Evolutionary conservation across 2,329 filamentous ascomycete species (phyloP).

Genomic region (Calonectria fujianensis): DNA sequence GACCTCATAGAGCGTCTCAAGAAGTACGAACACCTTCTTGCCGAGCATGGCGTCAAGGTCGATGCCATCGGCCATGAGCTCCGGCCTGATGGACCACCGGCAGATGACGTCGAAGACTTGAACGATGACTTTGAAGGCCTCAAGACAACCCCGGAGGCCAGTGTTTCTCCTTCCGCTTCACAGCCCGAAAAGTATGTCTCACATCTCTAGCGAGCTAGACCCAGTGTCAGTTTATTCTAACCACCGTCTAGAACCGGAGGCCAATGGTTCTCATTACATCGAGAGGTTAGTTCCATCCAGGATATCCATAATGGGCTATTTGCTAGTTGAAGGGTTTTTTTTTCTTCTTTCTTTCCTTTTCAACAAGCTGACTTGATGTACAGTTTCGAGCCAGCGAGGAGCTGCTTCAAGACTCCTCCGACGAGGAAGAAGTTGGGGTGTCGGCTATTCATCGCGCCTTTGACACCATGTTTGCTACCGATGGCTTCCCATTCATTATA

Average conservation of each 20-base stretch:
- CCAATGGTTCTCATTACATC: slow-evolving; percentile 71
- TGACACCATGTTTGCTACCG: slow-evolving; percentile 75
- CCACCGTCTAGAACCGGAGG: slow-evolving; percentile 44
- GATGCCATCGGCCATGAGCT: slow-evolving; percentile 76
- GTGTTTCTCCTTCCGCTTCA: slow-evolving; percentile 59
- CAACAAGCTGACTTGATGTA: slow-evolving; percentile 30
- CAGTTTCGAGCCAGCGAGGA: slow-evolving; percentile 72
- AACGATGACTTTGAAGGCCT: slow-evolving; percentile 74
- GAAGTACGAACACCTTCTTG: slow-evolving; percentile 80
- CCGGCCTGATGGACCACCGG: slow-evolving; percentile 54
- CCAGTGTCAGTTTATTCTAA: slow-evolving; percentile 36
- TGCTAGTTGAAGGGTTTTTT: neutral
- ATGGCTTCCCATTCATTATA: slow-evolving; percentile 75
- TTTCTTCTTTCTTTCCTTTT: neutral
- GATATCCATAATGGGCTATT: neutral
- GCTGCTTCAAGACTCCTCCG: slow-evolving; percentile 71
- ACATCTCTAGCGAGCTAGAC: neutral
- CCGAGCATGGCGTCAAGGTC: slow-evolving; percentile 80
- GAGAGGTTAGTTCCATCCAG: slow-evolving; percentile 65
- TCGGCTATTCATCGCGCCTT: slow-evolving; percentile 75
- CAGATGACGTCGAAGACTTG: slow-evolving; percentile 74
- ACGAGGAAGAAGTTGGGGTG: slow-evolving; percentile 73
- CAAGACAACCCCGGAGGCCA: slow-evolving; percentile 71
- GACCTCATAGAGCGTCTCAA: slow-evolving; percentile 82
- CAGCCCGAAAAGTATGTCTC: slow-evolving; percentile 54